phyloP scores from a whole-genome alignment of 805 yeast species.

The Cyberlindnera samutprakarnensis region DNA sequence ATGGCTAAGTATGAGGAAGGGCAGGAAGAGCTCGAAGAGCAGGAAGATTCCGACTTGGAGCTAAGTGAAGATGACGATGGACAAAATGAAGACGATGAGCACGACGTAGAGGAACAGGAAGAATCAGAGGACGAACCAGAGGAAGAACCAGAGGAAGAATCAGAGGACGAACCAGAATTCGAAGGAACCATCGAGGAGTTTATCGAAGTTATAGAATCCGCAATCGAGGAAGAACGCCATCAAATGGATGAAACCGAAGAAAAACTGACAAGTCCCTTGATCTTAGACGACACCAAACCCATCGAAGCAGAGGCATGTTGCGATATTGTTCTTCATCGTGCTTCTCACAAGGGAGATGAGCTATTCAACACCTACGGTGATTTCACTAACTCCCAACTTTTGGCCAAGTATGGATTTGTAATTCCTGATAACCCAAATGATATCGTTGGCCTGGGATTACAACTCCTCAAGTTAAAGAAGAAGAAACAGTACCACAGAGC shows the following conservation, averaged over 20 bases:
- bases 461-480: conserved; percentile 30
- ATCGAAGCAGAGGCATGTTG: conserved; percentile 51
- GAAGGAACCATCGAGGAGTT: conserved; percentile 23
- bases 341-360: conserved; percentile 46
- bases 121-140: background rate
- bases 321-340: conserved; percentile 48
- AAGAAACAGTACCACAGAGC: conserved; percentile 29
- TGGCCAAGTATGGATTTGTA: conserved; percentile 77
- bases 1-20: conserved; percentile 8
- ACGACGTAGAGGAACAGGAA: background rate
- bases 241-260: conserved; percentile 8
- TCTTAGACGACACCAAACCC: conserved; percentile 25
- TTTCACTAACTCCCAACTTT: conserved; percentile 52
- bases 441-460: conserved; percentile 48
- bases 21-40: conserved; percentile 4
- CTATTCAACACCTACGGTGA: conserved; percentile 82
- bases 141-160: conserved; percentile 13
- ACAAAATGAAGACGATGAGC: conserved; percentile 9
- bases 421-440: conserved; percentile 47
- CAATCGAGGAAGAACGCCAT: conserved; percentile 9
- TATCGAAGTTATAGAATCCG: conserved; percentile 23
- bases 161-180: conserved; percentile 15
- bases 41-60: conserved; percentile 5
- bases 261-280: conserved; percentile 5
- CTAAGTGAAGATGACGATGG: conserved; percentile 4